Evolutionary conservation across 2,329 filamentous ascomycete species (phyloP).

Genomic region (Cordyceps fumosorosea): DNA sequence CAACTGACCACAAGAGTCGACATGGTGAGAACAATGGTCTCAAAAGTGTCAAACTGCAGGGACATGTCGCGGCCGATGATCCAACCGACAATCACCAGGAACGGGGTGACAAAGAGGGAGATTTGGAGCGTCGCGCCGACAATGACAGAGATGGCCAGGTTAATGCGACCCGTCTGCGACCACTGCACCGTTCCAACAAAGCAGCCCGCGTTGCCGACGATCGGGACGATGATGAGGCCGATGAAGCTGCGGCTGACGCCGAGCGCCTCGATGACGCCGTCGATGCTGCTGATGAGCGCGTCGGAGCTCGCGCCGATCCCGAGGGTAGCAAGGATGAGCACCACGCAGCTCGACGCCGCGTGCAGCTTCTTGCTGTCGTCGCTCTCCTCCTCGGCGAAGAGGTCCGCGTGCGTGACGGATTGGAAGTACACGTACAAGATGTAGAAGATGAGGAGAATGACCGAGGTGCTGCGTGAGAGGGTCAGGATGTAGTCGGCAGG

Average conservation of each 20-base stretch:
- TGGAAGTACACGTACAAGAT: constrained; percentile 11
- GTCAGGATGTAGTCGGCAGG: constrained; percentile 10
- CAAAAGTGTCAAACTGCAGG: constrained; percentile 17
- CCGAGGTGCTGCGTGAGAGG: constrained; percentile 10
- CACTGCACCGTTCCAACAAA: constrained; percentile 17
- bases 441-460: constrained; percentile 11
- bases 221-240: constrained; percentile 16
- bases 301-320: constrained; percentile 19
- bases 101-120: constrained; percentile 17
- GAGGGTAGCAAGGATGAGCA: constrained; percentile 16
- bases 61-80: constrained; percentile 14
- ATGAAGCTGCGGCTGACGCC: constrained; percentile 17
- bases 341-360: constrained; percentile 14
- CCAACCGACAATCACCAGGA: constrained; percentile 15
- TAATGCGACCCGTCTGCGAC: constrained; percentile 15
- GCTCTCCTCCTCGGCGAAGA: constrained; percentile 12
- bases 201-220: constrained; percentile 17
- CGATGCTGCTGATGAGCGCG: constrained; percentile 21
- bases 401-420: constrained; percentile 9
- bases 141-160: constrained; percentile 17
- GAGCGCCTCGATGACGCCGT: constrained; percentile 15
- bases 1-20: constrained; percentile 17
- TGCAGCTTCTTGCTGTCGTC: constrained; percentile 14
- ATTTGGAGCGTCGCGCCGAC: constrained; percentile 18
- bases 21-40: constrained; percentile 16